Evolutionary conservation across 208 protist genomes (phyloP).

Genomic region (Trypanosoma caninum): DNA sequence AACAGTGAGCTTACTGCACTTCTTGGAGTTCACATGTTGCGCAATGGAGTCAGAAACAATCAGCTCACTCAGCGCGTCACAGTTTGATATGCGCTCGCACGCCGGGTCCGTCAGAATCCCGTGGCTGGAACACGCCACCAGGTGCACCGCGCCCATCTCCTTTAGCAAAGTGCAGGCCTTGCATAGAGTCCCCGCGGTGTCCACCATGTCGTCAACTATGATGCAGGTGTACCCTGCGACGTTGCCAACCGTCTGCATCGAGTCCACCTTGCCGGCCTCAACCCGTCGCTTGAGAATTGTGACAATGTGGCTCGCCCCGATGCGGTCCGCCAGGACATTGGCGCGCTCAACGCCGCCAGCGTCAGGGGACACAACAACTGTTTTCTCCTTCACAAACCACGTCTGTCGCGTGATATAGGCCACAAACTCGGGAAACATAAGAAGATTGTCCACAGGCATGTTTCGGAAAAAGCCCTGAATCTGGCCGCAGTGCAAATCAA

Average conservation of each 20-base stretch:
- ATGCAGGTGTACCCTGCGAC: conserved; percentile 93
- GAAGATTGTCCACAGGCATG: conserved; percentile 94
- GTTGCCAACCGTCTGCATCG: conserved; percentile 95
- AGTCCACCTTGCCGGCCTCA: conserved; percentile 91
- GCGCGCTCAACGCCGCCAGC: conserved; percentile 95
- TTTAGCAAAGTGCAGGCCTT: conserved; percentile 89
- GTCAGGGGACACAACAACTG: conserved; percentile 95
- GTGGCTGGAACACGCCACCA: conserved; percentile 95
- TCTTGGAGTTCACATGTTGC: conserved; percentile 47
- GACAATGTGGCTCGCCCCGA: conserved; percentile 86
- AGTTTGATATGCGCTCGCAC: conserved; percentile 88
- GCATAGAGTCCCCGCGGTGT: conserved; percentile 95
- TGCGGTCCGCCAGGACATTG: conserved; percentile 82
- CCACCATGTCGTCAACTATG: conserved; percentile 97
- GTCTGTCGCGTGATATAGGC: conserved; percentile 78
- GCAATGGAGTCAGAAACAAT: conserved; percentile 92
- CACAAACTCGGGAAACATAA: conserved; percentile 88
- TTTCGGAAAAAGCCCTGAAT: conserved; percentile 97
- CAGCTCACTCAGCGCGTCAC: conserved; percentile 85
- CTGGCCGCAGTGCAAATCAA: conserved; percentile 94
- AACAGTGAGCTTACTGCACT: conserved; percentile 87
- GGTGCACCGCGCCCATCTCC: conserved; percentile 87
- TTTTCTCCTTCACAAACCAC: conserved; percentile 77
- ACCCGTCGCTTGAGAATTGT: conserved; percentile 90
- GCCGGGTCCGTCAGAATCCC: conserved; percentile 92